phyloP scores from a whole-genome alignment of 2,329 filamentous ascomycete species.

The Penicillium decumbens region DNA sequence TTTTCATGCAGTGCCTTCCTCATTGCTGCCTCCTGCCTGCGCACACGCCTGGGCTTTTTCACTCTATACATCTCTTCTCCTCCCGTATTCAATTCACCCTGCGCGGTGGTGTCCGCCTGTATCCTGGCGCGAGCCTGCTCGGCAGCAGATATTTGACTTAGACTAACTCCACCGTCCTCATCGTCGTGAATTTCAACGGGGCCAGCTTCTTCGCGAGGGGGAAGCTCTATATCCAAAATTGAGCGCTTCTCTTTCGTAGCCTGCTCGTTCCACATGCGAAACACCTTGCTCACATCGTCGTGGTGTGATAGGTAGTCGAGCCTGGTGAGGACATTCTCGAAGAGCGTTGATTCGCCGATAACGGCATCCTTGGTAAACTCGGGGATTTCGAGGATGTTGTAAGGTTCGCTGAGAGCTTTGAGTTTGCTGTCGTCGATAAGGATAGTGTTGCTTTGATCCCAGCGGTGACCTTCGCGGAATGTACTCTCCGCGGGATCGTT shows the following conservation, averaged over 20 bases:
- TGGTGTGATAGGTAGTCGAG: slow-evolving; percentile 50
- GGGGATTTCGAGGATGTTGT: slow-evolving; percentile 74
- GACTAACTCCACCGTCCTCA: background rate
- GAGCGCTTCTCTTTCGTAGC: slow-evolving; percentile 7
- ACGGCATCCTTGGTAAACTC: slow-evolving; percentile 59
- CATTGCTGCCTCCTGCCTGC: background rate
- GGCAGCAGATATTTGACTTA: background rate
- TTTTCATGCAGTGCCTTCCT: background rate
- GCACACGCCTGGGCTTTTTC: background rate
- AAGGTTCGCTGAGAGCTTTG: slow-evolving; percentile 78
- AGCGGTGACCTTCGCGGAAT: slow-evolving; percentile 50
- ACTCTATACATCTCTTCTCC: background rate
- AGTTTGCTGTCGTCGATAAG: slow-evolving; percentile 79
- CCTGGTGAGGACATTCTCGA: slow-evolving; percentile 50
- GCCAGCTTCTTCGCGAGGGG: background rate
- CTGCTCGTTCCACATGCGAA: slow-evolving; percentile 34
- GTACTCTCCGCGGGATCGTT: slow-evolving; percentile 3
- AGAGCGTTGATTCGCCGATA: slow-evolving; percentile 41
- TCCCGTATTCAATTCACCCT: background rate
- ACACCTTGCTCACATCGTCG: slow-evolving; percentile 45
- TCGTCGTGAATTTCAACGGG: background rate
- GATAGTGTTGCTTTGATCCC: slow-evolving; percentile 82
- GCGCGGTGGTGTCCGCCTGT: background rate
- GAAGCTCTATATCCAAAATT: slow-evolving; percentile 19
- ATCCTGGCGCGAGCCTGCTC: background rate